Base-by-base conservation (phyloP, 1,284 basidiomycete species). In the Sporisorium scitamineum region DNA sequence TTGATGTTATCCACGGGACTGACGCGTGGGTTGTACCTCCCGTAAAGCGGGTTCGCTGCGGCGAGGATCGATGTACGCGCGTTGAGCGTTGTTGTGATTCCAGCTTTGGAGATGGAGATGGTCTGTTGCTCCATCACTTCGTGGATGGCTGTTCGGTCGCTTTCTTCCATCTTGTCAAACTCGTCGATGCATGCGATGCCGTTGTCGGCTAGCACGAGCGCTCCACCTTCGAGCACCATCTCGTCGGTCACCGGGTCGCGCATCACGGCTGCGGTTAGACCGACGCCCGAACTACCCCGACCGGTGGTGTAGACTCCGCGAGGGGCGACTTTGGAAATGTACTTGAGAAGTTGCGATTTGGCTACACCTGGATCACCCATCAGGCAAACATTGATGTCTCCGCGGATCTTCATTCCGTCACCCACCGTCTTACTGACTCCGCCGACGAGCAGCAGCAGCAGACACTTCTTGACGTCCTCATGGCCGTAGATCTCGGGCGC, bases 71-170 rank as follows among this genome's bases (percentile, higher is more conserved):
- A 98, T 0, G 96, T 97, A 42, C 97, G 91, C n/a, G 97, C 97
- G 83, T 99, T 99, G 41, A 99, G 89, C 0, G 97, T 99, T 0
- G 97, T 99, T 0, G 95, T 97, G 86, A 99, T 99, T 22, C 97
- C 97, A 2, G 97, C 97, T 87, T 99, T 99, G 48, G 95, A 95
- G 79, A 99, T 99, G 3, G 94, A 97, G 74, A 99, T 99, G 2
- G 97, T 99, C 87, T 99, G 96, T 85, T 99, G 96, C 86, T 99
- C 96, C 97, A 99, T 99, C 62, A 99, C 97, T 89, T 99, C 97
- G 88, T 99, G 97, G 74, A 99, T 99, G 14, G 97, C 94, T 0
- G 97, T 99, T 70, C 97, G 90, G 86, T 99, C 97, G 2, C 93
- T 87, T 86, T 99, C 97, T 78, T 99, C 97, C 97, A 99, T 99